Percentiles rank a stretch among this genome's conserved stretches.
These are phyloP conservation scores for Mesembryanthemum crystallinum DNA, from an alignment of 148 eudicot species.

Conservation along the genomic window DNA sequence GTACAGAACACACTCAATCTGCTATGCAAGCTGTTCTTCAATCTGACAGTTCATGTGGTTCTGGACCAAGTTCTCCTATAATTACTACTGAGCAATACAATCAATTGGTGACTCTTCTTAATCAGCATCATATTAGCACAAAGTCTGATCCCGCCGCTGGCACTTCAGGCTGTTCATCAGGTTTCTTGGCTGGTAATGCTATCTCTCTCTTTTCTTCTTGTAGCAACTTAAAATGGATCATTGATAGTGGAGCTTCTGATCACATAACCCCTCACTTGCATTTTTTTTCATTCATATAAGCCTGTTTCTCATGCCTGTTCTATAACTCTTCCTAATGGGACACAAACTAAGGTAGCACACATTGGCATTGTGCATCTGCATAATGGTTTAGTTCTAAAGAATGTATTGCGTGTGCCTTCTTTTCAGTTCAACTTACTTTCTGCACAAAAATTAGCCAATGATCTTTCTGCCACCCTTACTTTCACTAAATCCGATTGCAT, in stretches of 20 bases:
- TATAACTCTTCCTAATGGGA: not conserved
- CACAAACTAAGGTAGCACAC: not conserved
- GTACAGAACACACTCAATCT: not conserved
- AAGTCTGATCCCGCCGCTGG: not conserved
- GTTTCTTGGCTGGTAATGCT: not conserved
- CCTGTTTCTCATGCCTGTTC: no score
- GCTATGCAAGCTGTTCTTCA: not conserved
- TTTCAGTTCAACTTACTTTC: not conserved
- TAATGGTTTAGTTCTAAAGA: not conserved
- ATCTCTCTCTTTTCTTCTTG: not conserved
- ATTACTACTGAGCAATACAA: not conserved
- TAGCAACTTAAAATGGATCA: not conserved
- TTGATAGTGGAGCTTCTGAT: conserved; percentile 2
- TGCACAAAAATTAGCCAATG: not conserved
- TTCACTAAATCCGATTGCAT: not conserved
- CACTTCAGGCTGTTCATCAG: not conserved
- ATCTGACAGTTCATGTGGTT: not conserved
- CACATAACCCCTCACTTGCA: not conserved
- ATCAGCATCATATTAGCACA: not conserved
- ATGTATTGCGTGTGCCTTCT: not conserved
- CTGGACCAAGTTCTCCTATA: not conserved
- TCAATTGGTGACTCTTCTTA: not conserved
- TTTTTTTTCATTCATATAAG: not conserved
- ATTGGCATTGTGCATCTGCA: not conserved
- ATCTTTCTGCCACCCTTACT: not conserved